Evolutionary conservation across 2,329 filamentous ascomycete genomes (phyloP), one percentile per base, ranked within the genome.

Genomic region (Seiridium unicorne): DNA sequence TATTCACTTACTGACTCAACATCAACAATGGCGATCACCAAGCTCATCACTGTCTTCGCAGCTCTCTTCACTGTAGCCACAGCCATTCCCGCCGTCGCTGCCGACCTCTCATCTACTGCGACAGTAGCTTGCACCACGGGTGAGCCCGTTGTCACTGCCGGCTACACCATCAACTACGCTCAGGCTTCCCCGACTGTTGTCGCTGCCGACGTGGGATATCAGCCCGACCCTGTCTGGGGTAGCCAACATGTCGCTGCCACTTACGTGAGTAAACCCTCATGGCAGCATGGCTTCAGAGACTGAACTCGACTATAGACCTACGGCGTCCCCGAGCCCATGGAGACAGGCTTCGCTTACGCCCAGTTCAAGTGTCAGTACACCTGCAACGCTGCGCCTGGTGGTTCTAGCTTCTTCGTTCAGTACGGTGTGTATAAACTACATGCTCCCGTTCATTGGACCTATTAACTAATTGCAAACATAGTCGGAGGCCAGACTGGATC

Each of bases 281-380:
- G 18, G 18, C 18, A 26, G 18, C 18, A 26, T 26, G 18, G 18
- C 18, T 26, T 26, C 18, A 26, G 18, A 26, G 18, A 26, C 18
- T 26, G 18, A 26, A 26, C 18, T 26, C 18, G 18, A 26, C 5
- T 13, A 59, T n/a, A 73, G 70, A 68, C 68, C 40, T 72, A 71
- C 58, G 70, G 68, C 51, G 66, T 66, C n/a, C 65, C 69, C 0
- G 10, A 32, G 3, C 70, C 70, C 26, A 40, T 66, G 56, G 68
- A 69, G 49, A 63, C 69, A 7, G 69, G 69, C 55, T 72, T 73
- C 61, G 70, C 70, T 44, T 73, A 69, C 61, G 66, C 68, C 3
- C 69, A 71, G 60, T 73, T 68, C 69, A 72, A 72, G 65, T 72
- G 70, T 66, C 70, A 73, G 64, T 72, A 69, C 63, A 70, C 68